These are phyloP conservation scores for Nemania sp. DNA, from an alignment of 2,329 filamentous ascomycete genomes.

Conservation along the genomic window DNA sequence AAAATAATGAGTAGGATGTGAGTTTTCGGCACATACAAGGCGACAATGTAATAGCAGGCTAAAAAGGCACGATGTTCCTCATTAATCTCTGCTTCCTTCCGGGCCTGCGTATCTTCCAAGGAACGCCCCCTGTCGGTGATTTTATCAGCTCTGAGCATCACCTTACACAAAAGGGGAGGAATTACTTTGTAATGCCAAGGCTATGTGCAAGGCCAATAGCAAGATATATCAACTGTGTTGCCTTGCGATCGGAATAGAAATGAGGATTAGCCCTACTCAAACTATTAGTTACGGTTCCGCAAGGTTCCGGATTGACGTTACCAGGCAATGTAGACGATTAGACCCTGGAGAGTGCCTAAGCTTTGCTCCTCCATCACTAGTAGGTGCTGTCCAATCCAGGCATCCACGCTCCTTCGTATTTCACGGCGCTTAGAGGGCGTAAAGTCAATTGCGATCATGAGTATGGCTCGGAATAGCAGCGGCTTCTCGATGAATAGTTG, in stretches of 20 bases:
- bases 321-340: slow-evolving; percentile 61
- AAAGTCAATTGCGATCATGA: slow-evolving; percentile 53
- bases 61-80: slow-evolving; percentile 56
- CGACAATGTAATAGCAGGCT: slow-evolving; percentile 56
- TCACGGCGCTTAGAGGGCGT: slow-evolving; percentile 51
- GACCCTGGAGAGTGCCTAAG: slow-evolving; percentile 60
- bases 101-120: slow-evolving; percentile 29
- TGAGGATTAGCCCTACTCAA: slow-evolving; percentile 52
- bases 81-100: slow-evolving; percentile 47
- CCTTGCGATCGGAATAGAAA: slow-evolving; percentile 52
- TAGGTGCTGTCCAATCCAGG: slow-evolving; percentile 57
- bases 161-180: slow-evolving; percentile 20
- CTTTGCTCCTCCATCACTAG: slow-evolving; percentile 56
- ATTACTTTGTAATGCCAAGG: slow-evolving; percentile 53
- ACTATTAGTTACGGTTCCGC: slow-evolving; percentile 1
- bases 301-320: slow-evolving; percentile 42
- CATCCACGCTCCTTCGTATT: slow-evolving; percentile 58
- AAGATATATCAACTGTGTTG: slow-evolving; percentile 55
- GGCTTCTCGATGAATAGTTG: slow-evolving; percentile 53
- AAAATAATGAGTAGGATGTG: not conserved
- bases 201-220: slow-evolving; percentile 58
- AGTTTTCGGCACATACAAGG: slow-evolving; percentile 50
- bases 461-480: slow-evolving; percentile 55
- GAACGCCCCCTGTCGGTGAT: slow-evolving; percentile 33
- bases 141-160: slow-evolving; percentile 35